These are phyloP conservation scores for Sugiyamaella xylanicola DNA, from an alignment of 1,139 yeast genomes.

Conservation along the genomic window DNA sequence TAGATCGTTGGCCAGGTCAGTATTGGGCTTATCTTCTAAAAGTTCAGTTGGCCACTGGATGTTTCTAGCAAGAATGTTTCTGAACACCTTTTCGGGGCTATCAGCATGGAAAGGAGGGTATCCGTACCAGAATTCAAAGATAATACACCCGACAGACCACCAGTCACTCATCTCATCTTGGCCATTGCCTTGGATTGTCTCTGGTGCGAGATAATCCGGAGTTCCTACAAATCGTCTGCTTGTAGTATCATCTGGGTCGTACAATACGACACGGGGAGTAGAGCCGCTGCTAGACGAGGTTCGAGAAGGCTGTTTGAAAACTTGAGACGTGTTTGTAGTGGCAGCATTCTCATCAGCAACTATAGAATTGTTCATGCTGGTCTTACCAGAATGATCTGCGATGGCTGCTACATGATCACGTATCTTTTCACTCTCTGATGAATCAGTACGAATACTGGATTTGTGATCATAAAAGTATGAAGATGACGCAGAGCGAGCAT, in stretches of 20 bases:
- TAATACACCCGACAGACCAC: conserved; percentile 98
- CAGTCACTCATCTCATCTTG: conserved; percentile 92
- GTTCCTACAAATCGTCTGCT: conserved; percentile 82
- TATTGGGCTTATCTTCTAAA: conserved; percentile 46
- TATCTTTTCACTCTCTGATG: conserved; percentile 20
- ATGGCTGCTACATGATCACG: conserved; percentile 7
- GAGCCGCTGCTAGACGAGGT: conserved; percentile 18
- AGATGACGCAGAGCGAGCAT: conserved; percentile 17
- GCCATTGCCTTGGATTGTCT: conserved; percentile 81
- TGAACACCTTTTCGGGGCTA: conserved; percentile 79
- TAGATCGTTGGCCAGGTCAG: conserved; percentile 73
- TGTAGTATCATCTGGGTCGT: conserved; percentile 34
- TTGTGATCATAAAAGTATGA: conserved; percentile 25
- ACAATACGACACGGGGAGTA: conserved; percentile 32
- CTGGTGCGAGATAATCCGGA: conserved; percentile 97
- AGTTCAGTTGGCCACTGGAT: conserved; percentile 84
- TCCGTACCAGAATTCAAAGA: conserved; percentile 90
- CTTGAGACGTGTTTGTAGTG: conserved; percentile 2
- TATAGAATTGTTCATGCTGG: not conserved
- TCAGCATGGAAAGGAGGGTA: conserved; percentile 92
- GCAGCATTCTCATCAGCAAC: conserved; percentile 1
- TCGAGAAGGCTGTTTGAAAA: conserved; percentile 8
- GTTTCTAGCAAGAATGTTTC: conserved; percentile 68
- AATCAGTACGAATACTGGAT: conserved; percentile 17
- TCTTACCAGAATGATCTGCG: conserved; percentile 17